A percentile compares a stretch with the other conserved stretches of the same genome.
Evolutionary conservation across 1,284 basidiomycete species (phyloP).

Genomic region (Cutaneotrichosporon spelunceum): DNA sequence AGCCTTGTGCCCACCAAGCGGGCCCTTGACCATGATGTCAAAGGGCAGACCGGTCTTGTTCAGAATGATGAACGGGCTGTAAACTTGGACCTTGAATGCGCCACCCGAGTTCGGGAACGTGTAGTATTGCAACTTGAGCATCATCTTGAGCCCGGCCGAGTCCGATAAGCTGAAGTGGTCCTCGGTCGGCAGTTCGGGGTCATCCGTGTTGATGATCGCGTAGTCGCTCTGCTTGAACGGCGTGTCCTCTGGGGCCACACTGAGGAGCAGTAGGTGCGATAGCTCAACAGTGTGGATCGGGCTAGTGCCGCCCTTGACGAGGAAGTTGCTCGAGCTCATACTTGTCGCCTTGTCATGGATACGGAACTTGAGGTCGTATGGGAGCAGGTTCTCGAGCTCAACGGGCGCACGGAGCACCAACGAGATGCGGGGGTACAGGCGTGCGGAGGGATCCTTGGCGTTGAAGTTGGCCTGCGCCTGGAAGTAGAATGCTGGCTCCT

Average conservation of each 20-base stretch:
- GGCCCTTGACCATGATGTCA: slow-evolving; percentile 68
- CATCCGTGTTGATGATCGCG: slow-evolving; percentile 93
- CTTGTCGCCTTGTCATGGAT: slow-evolving; percentile 95
- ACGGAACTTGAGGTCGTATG: slow-evolving; percentile 92
- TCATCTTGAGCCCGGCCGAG: slow-evolving; percentile 70
- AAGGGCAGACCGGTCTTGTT: slow-evolving; percentile 94
- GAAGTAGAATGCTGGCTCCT: slow-evolving; percentile 91
- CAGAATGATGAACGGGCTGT: slow-evolving; percentile 84
- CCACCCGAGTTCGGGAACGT: slow-evolving; percentile 89
- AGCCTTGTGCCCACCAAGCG: slow-evolving; percentile 69
- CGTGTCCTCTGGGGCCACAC: slow-evolving; percentile 84
- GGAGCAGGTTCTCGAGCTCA: slow-evolving; percentile 93
- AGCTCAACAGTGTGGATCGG: slow-evolving; percentile 96
- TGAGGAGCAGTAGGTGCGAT: slow-evolving; percentile 88
- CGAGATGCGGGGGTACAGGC: slow-evolving; percentile 78
- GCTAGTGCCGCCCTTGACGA: slow-evolving; percentile 90
- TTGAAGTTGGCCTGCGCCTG: slow-evolving; percentile 88
- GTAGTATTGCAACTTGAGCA: slow-evolving; percentile 81
- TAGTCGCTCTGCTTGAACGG: slow-evolving; percentile 98
- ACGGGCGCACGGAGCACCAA: slow-evolving; percentile 89
- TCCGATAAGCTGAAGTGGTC: slow-evolving; percentile 63
- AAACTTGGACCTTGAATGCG: slow-evolving; percentile 97
- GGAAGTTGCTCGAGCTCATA: slow-evolving; percentile 76
- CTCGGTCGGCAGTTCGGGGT: slow-evolving; percentile 60
- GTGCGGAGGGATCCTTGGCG: slow-evolving; percentile 61